Conservation (phyloP, 257 asterid genomes). For the Schizonepeta tenuifolia region DNA sequence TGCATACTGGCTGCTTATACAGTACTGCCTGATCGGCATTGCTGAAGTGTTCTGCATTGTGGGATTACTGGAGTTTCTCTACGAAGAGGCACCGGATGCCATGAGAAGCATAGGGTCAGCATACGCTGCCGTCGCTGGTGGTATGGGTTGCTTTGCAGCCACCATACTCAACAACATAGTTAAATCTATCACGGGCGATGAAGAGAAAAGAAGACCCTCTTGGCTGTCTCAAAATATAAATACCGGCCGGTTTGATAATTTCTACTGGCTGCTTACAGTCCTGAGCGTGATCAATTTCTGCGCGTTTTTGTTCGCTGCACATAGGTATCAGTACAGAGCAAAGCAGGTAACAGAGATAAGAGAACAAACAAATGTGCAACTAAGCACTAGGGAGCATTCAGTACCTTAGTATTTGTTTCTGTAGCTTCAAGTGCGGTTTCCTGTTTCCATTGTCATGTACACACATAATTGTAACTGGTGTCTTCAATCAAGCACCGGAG, state of each 20-base stretch:
- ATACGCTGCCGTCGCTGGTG: conserved; percentile 98
- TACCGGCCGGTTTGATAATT: conserved; percentile 77
- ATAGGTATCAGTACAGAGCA: conserved; percentile 72
- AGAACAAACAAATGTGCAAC: conserved; percentile 39
- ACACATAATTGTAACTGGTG: conserved; percentile 25
- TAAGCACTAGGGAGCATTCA: conserved; percentile 35
- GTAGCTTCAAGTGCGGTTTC: background rate
- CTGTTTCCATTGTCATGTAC: conserved; percentile 11
- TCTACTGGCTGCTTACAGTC: conserved; percentile 87
- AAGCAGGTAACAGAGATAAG: conserved; percentile 48
- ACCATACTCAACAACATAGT: conserved; percentile 75
- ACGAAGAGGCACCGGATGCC: conserved; percentile 98
- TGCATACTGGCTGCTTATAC: conserved; percentile 93
- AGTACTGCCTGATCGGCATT: conserved; percentile 93
- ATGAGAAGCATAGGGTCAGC: conserved; percentile 98
- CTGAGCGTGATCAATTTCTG: conserved; percentile 83
- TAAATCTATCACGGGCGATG: conserved; percentile 68
- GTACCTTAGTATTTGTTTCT: conserved; percentile 23
- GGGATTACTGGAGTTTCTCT: conserved; percentile 86
- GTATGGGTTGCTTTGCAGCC: conserved; percentile 96
- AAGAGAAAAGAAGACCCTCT: conserved; percentile 56
- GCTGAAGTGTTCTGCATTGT: conserved; percentile 95
- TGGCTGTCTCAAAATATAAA: conserved; percentile 97
- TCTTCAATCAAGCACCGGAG: conserved; percentile 16
- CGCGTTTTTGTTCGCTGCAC: conserved; percentile 74